phyloP scores from a whole-genome alignment of 2,329 filamentous ascomycete genomes.

The Alternaria incomplexa region DNA sequence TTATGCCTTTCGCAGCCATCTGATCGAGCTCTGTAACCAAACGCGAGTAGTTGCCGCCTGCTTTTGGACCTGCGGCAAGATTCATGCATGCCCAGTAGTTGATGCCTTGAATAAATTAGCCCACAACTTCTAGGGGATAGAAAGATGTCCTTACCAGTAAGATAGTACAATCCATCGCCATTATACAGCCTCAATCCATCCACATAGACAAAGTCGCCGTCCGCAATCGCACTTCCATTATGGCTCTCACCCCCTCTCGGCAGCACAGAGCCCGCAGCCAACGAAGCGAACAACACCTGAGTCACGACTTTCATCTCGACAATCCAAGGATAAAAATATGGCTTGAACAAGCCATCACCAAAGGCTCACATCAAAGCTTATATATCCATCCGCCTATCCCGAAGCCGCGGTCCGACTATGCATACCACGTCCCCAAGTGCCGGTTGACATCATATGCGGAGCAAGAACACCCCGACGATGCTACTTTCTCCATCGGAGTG shows the following conservation, averaged over 20 bases:
- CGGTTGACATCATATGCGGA: constrained; percentile 13
- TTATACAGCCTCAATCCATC: constrained; percentile 44
- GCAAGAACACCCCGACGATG: background rate
- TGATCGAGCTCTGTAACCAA: constrained; percentile 49
- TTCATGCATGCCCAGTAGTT: constrained; percentile 54
- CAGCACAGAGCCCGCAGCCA: constrained; percentile 14
- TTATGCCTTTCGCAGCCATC: constrained; percentile 49
- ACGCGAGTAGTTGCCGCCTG: constrained; percentile 47
- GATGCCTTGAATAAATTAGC: constrained; percentile 27
- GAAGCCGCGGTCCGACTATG: constrained; percentile 1
- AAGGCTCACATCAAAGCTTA: constrained; percentile 3
- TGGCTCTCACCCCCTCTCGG: constrained; percentile 1
- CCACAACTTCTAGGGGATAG: too few relatives aligned
- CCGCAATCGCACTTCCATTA: constrained; percentile 20
- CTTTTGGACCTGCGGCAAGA: constrained; percentile 42
- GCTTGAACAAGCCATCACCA: background rate
- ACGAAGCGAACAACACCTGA: constrained; percentile 18
- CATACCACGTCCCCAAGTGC: background rate
- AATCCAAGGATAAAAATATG: background rate
- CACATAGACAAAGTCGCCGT: constrained; percentile 47
- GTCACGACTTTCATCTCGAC: constrained; percentile 17
- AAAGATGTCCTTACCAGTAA: constrained; percentile 31
- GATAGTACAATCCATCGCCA: constrained; percentile 43
- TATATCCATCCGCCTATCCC: constrained; percentile 7
- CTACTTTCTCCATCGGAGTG: background rate